These are phyloP conservation scores for Ascodesmis nigricans DNA, from an alignment of 495 filamentous ascomycete species.

Conservation along the genomic window DNA sequence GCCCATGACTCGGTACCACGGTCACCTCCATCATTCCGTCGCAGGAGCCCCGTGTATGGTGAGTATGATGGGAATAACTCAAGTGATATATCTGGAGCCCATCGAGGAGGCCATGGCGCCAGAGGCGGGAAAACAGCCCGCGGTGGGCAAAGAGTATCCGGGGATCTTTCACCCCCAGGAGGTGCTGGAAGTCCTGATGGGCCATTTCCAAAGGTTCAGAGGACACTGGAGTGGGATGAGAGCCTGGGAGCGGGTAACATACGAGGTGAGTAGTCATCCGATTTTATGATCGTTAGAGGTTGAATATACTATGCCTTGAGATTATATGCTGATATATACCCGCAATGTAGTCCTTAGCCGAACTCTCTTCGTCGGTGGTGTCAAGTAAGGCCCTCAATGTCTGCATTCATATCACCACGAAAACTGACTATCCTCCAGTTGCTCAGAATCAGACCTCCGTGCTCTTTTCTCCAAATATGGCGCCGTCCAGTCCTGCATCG, in stretches of 20 bases:
- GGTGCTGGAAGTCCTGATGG: too few species aligned
- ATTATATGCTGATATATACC: constrained; percentile 4
- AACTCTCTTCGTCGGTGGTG: constrained; percentile 89
- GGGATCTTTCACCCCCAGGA: too few species aligned
- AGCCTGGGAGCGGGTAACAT: constrained; percentile 51
- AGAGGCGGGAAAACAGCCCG: too few species aligned
- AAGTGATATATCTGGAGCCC: neutral
- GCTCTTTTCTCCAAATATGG: constrained; percentile 58
- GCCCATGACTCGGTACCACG: constrained; percentile 23
- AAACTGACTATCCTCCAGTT: constrained; percentile 29
- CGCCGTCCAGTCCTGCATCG: constrained; percentile 85
- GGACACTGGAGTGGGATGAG: constrained; percentile 63
- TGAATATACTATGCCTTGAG: too few species aligned
- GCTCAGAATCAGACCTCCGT: constrained; percentile 59
- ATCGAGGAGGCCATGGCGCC: too few species aligned
- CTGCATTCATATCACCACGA: neutral
- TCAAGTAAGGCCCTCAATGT: constrained; percentile 73
- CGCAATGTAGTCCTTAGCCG: constrained; percentile 52
- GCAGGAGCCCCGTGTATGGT: constrained; percentile 44
- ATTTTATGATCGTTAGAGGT: neutral
- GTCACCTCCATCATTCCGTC: constrained; percentile 28
- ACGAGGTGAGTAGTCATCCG: constrained; percentile 35
- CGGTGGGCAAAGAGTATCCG: too few species aligned
- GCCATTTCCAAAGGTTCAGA: constrained; percentile 28
- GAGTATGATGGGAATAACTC: constrained; percentile 33